phyloP scores from a whole-genome alignment of 768 basidiomycete genomes.

The Exsudoporus frostii region DNA sequence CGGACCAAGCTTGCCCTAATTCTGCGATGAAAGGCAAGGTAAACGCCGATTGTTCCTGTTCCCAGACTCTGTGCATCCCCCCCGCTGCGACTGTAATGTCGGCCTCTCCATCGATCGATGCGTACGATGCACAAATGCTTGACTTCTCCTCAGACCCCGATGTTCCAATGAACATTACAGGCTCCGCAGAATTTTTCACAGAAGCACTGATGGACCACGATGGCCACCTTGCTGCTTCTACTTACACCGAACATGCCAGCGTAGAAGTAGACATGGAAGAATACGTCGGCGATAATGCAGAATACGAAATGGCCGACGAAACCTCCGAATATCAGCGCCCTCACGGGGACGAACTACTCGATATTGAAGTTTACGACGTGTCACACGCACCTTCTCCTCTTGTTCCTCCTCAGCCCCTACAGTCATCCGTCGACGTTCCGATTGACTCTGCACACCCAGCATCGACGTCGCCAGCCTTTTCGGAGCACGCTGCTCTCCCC shows the following conservation, averaged over 20 bases:
- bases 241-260: conserved; percentile 35
- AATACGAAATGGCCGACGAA: conserved; percentile 45
- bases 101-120: conserved; percentile 38
- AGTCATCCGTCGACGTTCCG: conserved; percentile 13
- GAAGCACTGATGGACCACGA: conserved; percentile 63
- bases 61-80: conserved; percentile 15
- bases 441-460: conserved; percentile 16
- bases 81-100: conserved; percentile 22
- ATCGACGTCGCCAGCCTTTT: not conserved
- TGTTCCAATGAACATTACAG: conserved; percentile 51
- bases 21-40: not conserved
- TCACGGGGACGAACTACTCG: conserved; percentile 30
- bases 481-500: conserved; percentile 7
- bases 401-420: conserved; percentile 11
- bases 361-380: conserved; percentile 42
- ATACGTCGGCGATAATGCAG: conserved; percentile 43
- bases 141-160: conserved; percentile 57
- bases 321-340: conserved; percentile 24
- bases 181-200: conserved; percentile 47
- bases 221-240: conserved; percentile 26
- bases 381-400: conserved; percentile 34
- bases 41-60: conserved; percentile 16
- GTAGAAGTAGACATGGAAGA: conserved; percentile 70
- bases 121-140: conserved; percentile 62
- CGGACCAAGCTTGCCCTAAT: conserved; percentile 33